These are phyloP conservation scores for Colletotrichum sp. DNA, from an alignment of 2,329 filamentous ascomycete species.

Conservation along the genomic window DNA sequence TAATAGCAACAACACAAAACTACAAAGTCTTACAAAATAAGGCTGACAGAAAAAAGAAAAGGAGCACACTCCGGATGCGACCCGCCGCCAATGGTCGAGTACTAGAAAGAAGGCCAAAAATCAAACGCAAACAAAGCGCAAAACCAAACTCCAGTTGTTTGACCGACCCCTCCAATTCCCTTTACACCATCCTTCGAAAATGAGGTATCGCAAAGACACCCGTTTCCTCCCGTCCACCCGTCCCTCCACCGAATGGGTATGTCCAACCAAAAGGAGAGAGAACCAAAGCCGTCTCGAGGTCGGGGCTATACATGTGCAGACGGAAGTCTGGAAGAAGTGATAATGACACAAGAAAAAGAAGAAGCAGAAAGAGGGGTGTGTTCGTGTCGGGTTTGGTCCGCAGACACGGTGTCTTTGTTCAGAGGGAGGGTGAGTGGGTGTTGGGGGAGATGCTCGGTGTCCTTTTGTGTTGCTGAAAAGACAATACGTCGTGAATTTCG, in stretches of 20 bases:
- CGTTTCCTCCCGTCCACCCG: not conserved
- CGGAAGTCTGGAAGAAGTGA: not conserved
- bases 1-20: not conserved
- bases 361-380: not conserved
- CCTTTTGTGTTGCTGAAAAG: not conserved
- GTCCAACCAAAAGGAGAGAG: not conserved
- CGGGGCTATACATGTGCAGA: not conserved
- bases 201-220: not conserved
- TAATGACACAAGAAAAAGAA: constrained; percentile 9
- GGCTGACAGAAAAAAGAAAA: not conserved
- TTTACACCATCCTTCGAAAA: not conserved
- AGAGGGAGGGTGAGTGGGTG: not conserved
- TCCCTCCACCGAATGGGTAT: not conserved
- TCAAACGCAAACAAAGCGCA: not conserved
- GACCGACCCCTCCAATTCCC: not conserved
- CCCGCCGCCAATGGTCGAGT: not conserved
- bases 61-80: not conserved
- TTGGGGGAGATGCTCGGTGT: not conserved
- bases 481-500: not conserved
- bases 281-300: not conserved
- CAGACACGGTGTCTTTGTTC: not conserved
- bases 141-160: not conserved
- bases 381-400: not conserved
- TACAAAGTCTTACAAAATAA: not conserved
- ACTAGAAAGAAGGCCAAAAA: not conserved